Evolutionary conservation across 495 filamentous ascomycete genomes (phyloP).

Genomic region (Venustampulla echinocandica): DNA sequence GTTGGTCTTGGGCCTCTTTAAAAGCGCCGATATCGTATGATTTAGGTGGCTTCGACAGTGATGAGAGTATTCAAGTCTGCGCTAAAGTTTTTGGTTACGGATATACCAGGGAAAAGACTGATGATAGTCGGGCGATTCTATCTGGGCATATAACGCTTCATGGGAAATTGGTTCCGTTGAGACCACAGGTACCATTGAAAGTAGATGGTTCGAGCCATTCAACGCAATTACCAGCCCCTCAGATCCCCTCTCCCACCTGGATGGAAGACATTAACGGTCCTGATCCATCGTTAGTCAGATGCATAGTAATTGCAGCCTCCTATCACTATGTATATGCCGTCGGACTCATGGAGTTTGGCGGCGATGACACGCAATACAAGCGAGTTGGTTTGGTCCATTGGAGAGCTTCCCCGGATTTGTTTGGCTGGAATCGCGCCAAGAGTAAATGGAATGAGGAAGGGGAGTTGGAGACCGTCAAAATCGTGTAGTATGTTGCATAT

Average conservation of each 20-base stretch:
- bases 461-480: too few relatives aligned
- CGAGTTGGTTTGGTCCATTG: background rate
- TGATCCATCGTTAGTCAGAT: background rate
- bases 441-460: too few relatives aligned
- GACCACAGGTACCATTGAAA: background rate
- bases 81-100: background rate
- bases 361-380: background rate
- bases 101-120: background rate
- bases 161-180: background rate
- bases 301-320: background rate
- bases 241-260: background rate
- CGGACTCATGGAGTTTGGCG: background rate
- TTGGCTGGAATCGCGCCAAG: background rate
- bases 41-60: background rate
- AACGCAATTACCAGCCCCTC: background rate
- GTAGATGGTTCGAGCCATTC: too few relatives aligned
- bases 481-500: too few relatives aligned
- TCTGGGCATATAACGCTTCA: background rate
- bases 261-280: background rate
- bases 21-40: background rate
- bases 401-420: background rate
- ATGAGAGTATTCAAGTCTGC: background rate
- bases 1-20: background rate
- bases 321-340: background rate
- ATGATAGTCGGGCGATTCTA: background rate